These are phyloP conservation scores for Cadophora malorum DNA, from an alignment of 2,329 filamentous ascomycete genomes.

Conservation along the genomic window DNA sequence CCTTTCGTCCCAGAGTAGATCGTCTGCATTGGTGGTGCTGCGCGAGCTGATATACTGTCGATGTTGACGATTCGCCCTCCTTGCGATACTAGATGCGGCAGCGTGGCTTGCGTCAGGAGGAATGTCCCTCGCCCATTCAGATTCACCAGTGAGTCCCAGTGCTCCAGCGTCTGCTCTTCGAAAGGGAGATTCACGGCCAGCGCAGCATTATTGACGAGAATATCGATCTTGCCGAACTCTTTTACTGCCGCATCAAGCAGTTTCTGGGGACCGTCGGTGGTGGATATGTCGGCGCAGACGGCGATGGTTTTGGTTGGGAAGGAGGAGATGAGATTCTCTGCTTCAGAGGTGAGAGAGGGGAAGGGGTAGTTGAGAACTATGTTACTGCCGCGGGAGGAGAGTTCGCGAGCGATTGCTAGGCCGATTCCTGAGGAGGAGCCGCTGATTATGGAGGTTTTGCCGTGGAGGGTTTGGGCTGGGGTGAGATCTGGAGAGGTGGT, in stretches of 20 bases:
- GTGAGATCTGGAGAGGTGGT: constrained; percentile 40
- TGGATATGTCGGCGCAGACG: constrained; percentile 52
- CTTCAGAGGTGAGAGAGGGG: constrained; percentile 40
- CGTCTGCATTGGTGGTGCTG: constrained; percentile 49
- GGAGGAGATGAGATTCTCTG: constrained; percentile 41
- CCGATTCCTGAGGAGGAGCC: constrained; percentile 51
- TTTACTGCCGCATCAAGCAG: constrained; percentile 48
- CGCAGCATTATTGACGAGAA: constrained; percentile 54
- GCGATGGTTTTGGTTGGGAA: constrained; percentile 46
- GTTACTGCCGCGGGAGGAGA: constrained; percentile 50
- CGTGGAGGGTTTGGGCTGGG: constrained; percentile 46
- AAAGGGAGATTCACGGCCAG: constrained; percentile 49
- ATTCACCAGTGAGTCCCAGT: constrained; percentile 51
- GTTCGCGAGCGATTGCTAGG: constrained; percentile 50
- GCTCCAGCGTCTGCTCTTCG: constrained; percentile 47
- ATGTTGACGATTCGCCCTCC: constrained; percentile 51
- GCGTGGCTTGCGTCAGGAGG: constrained; percentile 49
- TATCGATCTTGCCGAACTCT: constrained; percentile 49
- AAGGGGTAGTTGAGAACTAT: constrained; percentile 56
- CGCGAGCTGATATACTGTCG: constrained; percentile 44
- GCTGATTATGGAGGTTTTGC: not conserved
- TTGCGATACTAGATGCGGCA: constrained; percentile 48
- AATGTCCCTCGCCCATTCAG: constrained; percentile 52
- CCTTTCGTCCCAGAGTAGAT: constrained; percentile 57
- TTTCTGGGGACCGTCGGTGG: constrained; percentile 47